Conservation (phyloP, 371 early-diverging fungal genomes). For the Apophysomyces elegans region DNA sequence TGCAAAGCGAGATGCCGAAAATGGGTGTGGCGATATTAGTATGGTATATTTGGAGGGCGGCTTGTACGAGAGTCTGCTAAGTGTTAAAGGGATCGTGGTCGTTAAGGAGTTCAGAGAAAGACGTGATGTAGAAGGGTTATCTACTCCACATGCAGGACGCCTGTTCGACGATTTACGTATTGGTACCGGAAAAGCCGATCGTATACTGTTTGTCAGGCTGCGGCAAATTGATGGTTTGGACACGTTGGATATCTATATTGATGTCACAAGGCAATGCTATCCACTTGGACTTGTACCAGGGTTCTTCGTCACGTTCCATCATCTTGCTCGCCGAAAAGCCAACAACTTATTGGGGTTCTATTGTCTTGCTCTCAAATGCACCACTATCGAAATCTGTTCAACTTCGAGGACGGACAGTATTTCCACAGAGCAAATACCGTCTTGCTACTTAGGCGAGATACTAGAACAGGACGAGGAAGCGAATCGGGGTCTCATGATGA, state of each 20-base stretch:
- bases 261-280: constrained; percentile 19
- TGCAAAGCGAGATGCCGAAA: not conserved
- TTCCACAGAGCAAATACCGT: constrained; percentile 9
- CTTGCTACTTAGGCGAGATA: not conserved
- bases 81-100: constrained; percentile 29
- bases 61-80: constrained; percentile 8
- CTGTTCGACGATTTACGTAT: constrained; percentile 17
- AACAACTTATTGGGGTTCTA: not conserved
- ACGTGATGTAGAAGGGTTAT: not conserved
- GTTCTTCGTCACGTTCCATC: constrained; percentile 22
- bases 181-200: constrained; percentile 29
- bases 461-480: not conserved
- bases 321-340: constrained; percentile 20
- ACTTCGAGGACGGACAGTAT: not conserved
- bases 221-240: constrained; percentile 32
- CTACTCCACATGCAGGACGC: not conserved
- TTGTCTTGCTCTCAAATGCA: constrained; percentile 8
- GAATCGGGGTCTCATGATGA: not conserved
- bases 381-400: constrained; percentile 14
- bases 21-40: not conserved
- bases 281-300: constrained; percentile 38
- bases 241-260: constrained; percentile 33
- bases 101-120: constrained; percentile 27
- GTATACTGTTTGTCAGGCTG: constrained; percentile 30
- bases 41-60: constrained; percentile 1